Conservation (phyloP, 2,329 filamentous ascomycete species). For the Neonectria ditissima region DNA sequence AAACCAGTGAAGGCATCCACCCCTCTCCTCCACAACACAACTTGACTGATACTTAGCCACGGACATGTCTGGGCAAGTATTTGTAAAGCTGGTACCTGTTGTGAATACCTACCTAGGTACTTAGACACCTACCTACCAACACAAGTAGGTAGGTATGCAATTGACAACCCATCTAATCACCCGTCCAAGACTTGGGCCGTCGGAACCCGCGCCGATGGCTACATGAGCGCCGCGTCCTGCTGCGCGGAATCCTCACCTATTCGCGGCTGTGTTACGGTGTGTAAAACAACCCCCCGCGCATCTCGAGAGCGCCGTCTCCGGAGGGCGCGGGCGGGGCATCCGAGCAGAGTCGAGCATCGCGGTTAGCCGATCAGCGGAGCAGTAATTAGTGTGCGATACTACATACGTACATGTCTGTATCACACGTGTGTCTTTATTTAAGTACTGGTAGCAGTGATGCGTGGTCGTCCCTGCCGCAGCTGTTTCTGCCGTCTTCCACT, state of each 20-base stretch:
- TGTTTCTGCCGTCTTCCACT: slow-evolving; percentile 27
- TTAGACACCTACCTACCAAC: background rate
- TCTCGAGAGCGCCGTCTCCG: slow-evolving; percentile 21
- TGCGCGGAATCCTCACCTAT: background rate
- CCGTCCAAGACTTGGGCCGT: slow-evolving; percentile 6
- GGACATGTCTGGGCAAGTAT: too few relatives aligned
- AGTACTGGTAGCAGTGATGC: background rate
- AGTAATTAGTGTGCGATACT: too few relatives aligned
- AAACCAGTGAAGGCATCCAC: background rate
- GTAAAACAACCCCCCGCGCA: background rate
- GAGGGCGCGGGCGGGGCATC: slow-evolving; percentile 26
- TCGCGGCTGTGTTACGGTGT: background rate
- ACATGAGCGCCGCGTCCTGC: slow-evolving; percentile 9
- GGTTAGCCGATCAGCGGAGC: too few relatives aligned
- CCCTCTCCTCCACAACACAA: background rate
- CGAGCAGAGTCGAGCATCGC: background rate
- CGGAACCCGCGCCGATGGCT: slow-evolving; percentile 6
- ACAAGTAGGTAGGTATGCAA: too few relatives aligned
- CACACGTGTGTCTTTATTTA: slow-evolving; percentile 1
- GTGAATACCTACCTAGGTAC: background rate
- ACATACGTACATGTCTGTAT: too few relatives aligned
- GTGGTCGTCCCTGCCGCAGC: slow-evolving; percentile 9
- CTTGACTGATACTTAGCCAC: background rate
- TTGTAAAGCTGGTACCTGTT: too few relatives aligned
- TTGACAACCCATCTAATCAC: too few relatives aligned